Evolutionary conservation across 257 asterid species (phyloP), one percentile per base, ranked within the genome.

Genomic region (Primulina huaijiensis): DNA sequence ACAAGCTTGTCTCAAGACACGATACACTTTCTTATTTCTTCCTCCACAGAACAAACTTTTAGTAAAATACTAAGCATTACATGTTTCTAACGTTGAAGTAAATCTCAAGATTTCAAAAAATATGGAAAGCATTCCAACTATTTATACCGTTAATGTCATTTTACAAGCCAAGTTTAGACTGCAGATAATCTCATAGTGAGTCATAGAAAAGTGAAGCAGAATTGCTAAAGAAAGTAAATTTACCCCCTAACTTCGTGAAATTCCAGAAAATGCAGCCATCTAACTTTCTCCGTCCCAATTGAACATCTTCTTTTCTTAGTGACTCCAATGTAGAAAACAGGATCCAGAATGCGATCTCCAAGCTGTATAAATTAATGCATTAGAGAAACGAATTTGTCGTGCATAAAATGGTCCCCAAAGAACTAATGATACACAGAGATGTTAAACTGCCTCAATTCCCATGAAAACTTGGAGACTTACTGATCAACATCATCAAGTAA

Each of bases 171-270:
- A 50, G 20, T 16, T 14, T 50, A 50, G 56, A 50, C 2, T 50
- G 56, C 5, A 46, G 19, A 50, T 50, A 50, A 6, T 43, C 1
- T 23, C 25, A 23, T 23, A 23, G 25, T 23, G 20, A 50, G 55
- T 27, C 56, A 20, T 50, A 16, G 50, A 6, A 8, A 27, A 33
- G 50, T 4, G 64, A 67, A 71, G 34, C 68, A 71, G 17, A 72
- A 60, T 64, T 11, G 65, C 31, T 46, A 46, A 12, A 46, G 19
- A 72, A 19, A 35, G 35, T 55, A 46, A 50, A 34, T 75, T 89
- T 85, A 92, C 98, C 91, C 85, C 30, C 40, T 27, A 74, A 88
- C 88, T 65, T 85, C 90, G 74, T 92, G 98, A 77, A 90, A 90
- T 79, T 90, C 97, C 71, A 76, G 83, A 74, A 85, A 81, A 34